A percentile compares a stretch with the other conserved stretches of the same genome.
These are phyloP conservation scores for Flagelloscypha sp. DNA, from an alignment of 768 basidiomycete genomes.

Conservation along the genomic window DNA sequence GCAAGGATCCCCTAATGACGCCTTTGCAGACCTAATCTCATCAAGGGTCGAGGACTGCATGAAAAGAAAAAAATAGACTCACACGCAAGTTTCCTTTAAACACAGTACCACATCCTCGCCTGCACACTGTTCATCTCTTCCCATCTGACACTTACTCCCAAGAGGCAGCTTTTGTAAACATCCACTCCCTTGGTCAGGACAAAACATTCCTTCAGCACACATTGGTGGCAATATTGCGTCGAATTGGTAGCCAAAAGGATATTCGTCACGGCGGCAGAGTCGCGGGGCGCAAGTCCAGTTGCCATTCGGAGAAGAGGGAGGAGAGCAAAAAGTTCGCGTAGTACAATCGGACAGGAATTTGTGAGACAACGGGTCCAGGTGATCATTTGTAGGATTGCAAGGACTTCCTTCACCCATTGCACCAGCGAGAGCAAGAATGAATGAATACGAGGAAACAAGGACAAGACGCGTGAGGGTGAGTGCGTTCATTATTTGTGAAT, in stretches of 20 bases:
- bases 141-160: slow-evolving; percentile 49
- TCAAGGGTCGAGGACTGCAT: background rate
- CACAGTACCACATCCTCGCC: slow-evolving; percentile 39
- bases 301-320: no score
- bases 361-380: slow-evolving; percentile 45
- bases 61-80: slow-evolving; percentile 13
- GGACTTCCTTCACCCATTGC: background rate
- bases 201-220: slow-evolving; percentile 47
- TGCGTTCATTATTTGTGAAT: no score
- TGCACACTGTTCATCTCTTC: slow-evolving; percentile 51
- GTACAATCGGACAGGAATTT: slow-evolving; percentile 56
- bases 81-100: slow-evolving; percentile 52
- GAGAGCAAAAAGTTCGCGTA: slow-evolving; percentile 48
- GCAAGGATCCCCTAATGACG: slow-evolving; percentile 43
- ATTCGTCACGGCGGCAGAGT: slow-evolving; percentile 53
- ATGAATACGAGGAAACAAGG: no score
- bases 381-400: slow-evolving; percentile 40
- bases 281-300: slow-evolving; percentile 44
- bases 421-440: no score
- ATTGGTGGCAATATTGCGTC: slow-evolving; percentile 38
- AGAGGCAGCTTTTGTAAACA: slow-evolving; percentile 35
- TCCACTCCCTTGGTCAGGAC: slow-evolving; percentile 58
- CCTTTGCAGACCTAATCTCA: slow-evolving; percentile 44
- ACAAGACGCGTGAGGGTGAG: no score
- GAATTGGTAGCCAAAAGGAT: slow-evolving; percentile 40